These are phyloP conservation scores for Pseudopyrenochaeta lycopersici DNA, from an alignment of 2,329 filamentous ascomycete species.

Conservation along the genomic window DNA sequence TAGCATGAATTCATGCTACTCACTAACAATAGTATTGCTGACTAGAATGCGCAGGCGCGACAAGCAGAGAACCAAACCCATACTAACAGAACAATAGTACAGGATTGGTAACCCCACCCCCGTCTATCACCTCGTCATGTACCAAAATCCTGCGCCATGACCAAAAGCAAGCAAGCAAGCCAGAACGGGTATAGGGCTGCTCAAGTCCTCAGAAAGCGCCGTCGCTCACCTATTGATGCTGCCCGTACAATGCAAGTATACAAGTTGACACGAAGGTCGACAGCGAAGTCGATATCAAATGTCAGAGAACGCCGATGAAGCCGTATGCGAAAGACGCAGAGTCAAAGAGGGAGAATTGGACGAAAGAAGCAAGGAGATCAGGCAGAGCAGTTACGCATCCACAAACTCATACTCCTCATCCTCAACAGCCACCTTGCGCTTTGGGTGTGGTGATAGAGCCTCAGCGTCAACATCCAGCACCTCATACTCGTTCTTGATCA, in stretches of 20 bases:
- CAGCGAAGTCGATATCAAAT: slow-evolving; percentile 21
- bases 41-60: slow-evolving; percentile 13
- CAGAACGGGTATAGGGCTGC: slow-evolving; percentile 47
- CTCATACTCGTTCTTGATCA: slow-evolving; percentile 69
- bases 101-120: slow-evolving; percentile 1
- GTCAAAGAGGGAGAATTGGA: slow-evolving; percentile 15
- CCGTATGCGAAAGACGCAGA: slow-evolving; percentile 30
- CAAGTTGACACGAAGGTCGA: slow-evolving; percentile 27
- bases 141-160: slow-evolving; percentile 9
- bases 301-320: slow-evolving; percentile 31
- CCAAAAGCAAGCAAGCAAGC: slow-evolving; percentile 32
- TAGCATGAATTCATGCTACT: slow-evolving; percentile 46
- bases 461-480: slow-evolving; percentile 54
- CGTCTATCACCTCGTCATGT: slow-evolving; percentile 13
- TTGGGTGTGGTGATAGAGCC: slow-evolving; percentile 42
- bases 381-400: slow-evolving; percentile 31
- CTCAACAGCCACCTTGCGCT: slow-evolving; percentile 44
- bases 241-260: slow-evolving; percentile 44
- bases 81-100: slow-evolving; percentile 22
- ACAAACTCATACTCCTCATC: slow-evolving; percentile 55
- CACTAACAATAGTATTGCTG: slow-evolving; percentile 22
- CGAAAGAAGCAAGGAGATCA: slow-evolving; percentile 4
- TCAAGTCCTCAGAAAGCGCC: slow-evolving; percentile 56
- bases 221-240: slow-evolving; percentile 53
- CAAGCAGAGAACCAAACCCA: slow-evolving; percentile 20